Percentiles rank a stretch among this genome's conserved stretches.
Evolutionary conservation across 345 rosid genomes (phyloP).

Genomic region (Gossypium stocksii): DNA sequence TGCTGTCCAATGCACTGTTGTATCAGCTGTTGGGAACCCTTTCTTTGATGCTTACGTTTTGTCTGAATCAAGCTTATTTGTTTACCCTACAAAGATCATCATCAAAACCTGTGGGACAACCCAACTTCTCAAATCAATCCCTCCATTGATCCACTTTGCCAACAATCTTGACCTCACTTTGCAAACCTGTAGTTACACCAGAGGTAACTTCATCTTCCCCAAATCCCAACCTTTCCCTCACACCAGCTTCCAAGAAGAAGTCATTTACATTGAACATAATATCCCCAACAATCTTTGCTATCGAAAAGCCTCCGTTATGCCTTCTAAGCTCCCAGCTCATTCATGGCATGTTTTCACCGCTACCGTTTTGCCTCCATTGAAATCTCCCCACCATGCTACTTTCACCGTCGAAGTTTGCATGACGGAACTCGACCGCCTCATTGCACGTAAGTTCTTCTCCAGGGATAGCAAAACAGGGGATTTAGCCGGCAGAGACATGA

Average conservation of each 20-base stretch:
- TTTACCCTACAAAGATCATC: constrained; percentile 89
- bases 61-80: constrained; percentile 92
- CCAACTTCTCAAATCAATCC: constrained; percentile 85
- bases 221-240: constrained; percentile 83
- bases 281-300: constrained; percentile 54
- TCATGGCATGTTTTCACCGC: constrained; percentile 94
- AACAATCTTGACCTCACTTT: constrained; percentile 52
- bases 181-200: constrained; percentile 66
- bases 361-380: background rate
- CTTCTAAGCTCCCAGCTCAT: constrained; percentile 53
- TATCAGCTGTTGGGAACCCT: constrained; percentile 83
- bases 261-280: constrained; percentile 50
- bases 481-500: constrained; percentile 70
- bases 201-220: constrained; percentile 94
- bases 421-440: constrained; percentile 81
- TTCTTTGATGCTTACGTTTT: constrained; percentile 81
- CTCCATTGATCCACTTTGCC: constrained; percentile 65
- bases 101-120: constrained; percentile 99
- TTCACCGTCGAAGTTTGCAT: constrained; percentile 85
- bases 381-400: background rate
- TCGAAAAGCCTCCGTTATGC: constrained; percentile 76
- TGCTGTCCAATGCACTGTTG: constrained; percentile 92
- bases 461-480: constrained; percentile 47
- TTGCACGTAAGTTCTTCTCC: constrained; percentile 57
- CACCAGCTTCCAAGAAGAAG: constrained; percentile 79